phyloP scores from a whole-genome alignment of 2,329 filamentous ascomycete genomes.

The Salinomyces thailandicus region DNA sequence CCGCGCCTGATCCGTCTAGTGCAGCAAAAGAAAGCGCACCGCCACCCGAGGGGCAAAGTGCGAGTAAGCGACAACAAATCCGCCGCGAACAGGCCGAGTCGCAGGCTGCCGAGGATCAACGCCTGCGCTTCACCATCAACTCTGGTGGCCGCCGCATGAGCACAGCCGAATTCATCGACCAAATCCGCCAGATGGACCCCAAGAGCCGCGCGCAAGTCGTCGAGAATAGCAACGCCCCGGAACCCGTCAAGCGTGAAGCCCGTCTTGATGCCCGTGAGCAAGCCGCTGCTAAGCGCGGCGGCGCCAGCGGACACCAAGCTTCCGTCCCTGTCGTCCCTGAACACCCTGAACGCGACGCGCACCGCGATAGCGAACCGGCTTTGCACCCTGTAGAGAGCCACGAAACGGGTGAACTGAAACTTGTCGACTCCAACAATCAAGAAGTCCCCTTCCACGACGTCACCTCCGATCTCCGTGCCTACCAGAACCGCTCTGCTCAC shows the following conservation, averaged over 20 bases:
- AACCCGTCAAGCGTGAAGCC: slow-evolving; percentile 38
- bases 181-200: slow-evolving; percentile 62
- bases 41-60: slow-evolving; percentile 9
- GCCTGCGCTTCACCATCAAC: slow-evolving; percentile 66
- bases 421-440: slow-evolving; percentile 36
- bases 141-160: slow-evolving; percentile 65
- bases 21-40: neutral
- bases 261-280: slow-evolving; percentile 31
- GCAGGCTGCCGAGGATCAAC: slow-evolving; percentile 54
- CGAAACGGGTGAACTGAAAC: slow-evolving; percentile 30
- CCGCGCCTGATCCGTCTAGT: slow-evolving; percentile 8
- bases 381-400: slow-evolving; percentile 30
- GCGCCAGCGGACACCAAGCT: slow-evolving; percentile 3
- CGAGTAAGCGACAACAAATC: slow-evolving; percentile 1
- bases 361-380: slow-evolving; percentile 11
- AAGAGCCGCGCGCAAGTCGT: slow-evolving; percentile 46
- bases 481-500: slow-evolving; percentile 6
- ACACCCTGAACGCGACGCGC: slow-evolving; percentile 4
- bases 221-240: slow-evolving; percentile 38
- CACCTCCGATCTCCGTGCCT: slow-evolving; percentile 17
- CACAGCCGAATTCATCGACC: slow-evolving; percentile 67
- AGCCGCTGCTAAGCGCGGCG: slow-evolving; percentile 9
- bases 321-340: slow-evolving; percentile 16
- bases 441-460: slow-evolving; percentile 41
- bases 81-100: slow-evolving; percentile 18